Base-by-base conservation (phyloP, 1,139 yeast species). In the Hansenula sp. region DNA sequence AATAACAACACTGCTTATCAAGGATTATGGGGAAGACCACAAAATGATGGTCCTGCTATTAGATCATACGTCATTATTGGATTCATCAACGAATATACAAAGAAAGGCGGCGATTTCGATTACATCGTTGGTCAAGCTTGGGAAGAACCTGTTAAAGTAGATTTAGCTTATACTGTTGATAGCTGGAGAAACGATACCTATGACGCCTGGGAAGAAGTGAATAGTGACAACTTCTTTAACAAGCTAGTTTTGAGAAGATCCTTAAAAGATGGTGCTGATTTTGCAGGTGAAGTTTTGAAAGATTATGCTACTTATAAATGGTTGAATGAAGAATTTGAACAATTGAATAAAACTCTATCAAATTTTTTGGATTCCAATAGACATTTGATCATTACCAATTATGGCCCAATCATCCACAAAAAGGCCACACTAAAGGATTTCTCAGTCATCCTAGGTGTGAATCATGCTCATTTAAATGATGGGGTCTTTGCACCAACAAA, bases 171-270 rank as follows among this genome's bases (percentile, higher is more conserved):
- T 54, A 72, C 84, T 17, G 58, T 74, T 27, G 55, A 62, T 16
- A 71, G 74, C 53, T 89, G 96, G 96, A 55, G 67, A n/a, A 58
- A 66, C 25, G 63, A 65, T 5, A 84, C 89, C 10, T 90, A 85
- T 65, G 97, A 90, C 63, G 67, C 89, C 41, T 90, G 97, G 97
- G 97, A 90, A 66, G 97, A 90, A 62, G 68, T 85, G 37, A 61
- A 77, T 42, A 79, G 88, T 0, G 54, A 68, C 45, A 96, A 89
- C 62, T 80, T 87, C 52, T 89, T 84, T 62, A 89, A 95, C 1
- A 68, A 83, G 10, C 62, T 84, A 54, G 79, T 82, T 3, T 96
- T 87, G 61, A 67, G 84, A 42, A 73, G 80, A 47, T 82, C 95
- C 0, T 55, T 89, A 30, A 65, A 69, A 33, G 66, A 74, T 45